Evolutionary conservation across 2,329 filamentous ascomycete species (phyloP).

Genomic region (Talaromyces sp.): DNA sequence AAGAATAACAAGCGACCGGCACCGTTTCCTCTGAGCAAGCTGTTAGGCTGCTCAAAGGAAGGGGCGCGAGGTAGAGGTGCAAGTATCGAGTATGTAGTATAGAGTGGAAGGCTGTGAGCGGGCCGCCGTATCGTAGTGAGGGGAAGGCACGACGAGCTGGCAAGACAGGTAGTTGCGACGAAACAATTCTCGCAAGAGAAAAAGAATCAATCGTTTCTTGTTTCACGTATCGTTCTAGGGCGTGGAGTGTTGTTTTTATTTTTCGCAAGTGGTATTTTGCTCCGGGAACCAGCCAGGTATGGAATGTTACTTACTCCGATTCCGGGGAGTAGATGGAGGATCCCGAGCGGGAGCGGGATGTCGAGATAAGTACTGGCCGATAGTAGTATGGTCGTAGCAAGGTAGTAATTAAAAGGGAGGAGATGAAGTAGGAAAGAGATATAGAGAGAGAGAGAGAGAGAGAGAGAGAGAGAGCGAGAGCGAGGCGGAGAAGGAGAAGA

Average conservation of each 20-base stretch:
- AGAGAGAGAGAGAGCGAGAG: no score
- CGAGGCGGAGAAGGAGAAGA: no score
- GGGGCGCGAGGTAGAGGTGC: not conserved
- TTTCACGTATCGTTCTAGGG: not conserved
- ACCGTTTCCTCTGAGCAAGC: constrained; percentile 14
- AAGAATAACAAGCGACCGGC: not conserved
- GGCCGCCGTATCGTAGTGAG: not conserved
- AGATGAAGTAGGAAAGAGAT: not conserved
- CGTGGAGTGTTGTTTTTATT: constrained; percentile 5
- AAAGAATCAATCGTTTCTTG: not conserved
- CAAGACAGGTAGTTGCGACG: not conserved
- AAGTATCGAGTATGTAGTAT: not conserved
- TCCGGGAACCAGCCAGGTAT: constrained; percentile 16
- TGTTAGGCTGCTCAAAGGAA: constrained; percentile 14
- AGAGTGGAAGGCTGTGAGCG: not conserved
- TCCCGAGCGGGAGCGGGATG: not conserved
- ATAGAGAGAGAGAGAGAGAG: not conserved
- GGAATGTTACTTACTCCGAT: constrained; percentile 13
- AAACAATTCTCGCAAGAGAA: not conserved
- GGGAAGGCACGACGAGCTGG: not conserved
- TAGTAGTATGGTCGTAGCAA: not conserved
- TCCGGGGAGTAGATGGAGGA: constrained; percentile 1
- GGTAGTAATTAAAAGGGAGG: not conserved
- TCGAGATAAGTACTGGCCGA: not conserved
- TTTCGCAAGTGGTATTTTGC: constrained; percentile 11